Evolutionary conservation across 78 protist genomes (phyloP).

Genomic region (Dictyostelium purpureum): DNA sequence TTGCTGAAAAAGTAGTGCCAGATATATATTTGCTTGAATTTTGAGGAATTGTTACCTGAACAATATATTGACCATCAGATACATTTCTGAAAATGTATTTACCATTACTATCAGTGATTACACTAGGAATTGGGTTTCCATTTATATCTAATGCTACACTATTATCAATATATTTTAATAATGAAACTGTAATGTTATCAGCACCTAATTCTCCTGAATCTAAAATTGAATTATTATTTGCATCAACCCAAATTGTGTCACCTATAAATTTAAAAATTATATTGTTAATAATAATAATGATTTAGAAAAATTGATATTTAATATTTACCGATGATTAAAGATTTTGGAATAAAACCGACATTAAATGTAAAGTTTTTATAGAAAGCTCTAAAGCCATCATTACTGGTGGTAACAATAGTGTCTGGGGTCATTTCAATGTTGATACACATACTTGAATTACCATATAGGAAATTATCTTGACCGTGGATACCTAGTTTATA

Average conservation of each 20-base stretch:
- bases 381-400: background rate
- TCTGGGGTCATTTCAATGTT: background rate
- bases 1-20: background rate
- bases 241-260: background rate
- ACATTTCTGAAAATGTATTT: slow-evolving; percentile 12
- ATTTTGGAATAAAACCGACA: slow-evolving; percentile 36
- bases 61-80: background rate
- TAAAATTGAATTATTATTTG: background rate
- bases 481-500: background rate
- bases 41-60: background rate
- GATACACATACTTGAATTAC: background rate
- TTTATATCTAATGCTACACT: background rate
- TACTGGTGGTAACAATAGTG: background rate
- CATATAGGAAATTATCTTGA: background rate
- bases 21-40: background rate
- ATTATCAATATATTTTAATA: background rate
- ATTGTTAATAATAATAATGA: background rate
- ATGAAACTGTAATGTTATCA: background rate
- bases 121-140: background rate
- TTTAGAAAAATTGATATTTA: background rate
- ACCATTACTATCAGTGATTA: slow-evolving; percentile 5
- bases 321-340: background rate
- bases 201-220: slow-evolving; percentile 28
- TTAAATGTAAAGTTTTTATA: background rate
- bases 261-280: background rate